Percentiles rank a stretch among this genome's conserved stretches.
Conservation (phyloP, 2,329 filamentous ascomycete species). For the Cladophialophora bantiana region DNA sequence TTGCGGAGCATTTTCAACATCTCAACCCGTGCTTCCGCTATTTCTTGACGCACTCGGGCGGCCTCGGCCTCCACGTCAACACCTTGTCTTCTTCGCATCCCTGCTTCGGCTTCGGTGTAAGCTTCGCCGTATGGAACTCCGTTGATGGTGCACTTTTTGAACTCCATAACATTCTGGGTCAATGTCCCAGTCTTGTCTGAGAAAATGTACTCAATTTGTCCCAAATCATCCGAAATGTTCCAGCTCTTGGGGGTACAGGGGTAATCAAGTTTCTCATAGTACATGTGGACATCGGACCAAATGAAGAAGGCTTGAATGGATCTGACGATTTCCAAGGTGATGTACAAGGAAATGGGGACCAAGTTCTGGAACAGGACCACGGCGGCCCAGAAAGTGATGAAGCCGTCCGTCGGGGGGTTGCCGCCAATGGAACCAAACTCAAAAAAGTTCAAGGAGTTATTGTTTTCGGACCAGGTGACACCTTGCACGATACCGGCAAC, state of each 20-base stretch:
- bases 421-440: constrained; percentile 84
- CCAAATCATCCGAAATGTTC: constrained; percentile 98
- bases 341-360: constrained; percentile 97
- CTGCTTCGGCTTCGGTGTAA: constrained; percentile 94
- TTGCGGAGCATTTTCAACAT: constrained; percentile 77
- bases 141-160: constrained; percentile 97
- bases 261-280: constrained; percentile 92
- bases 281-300: constrained; percentile 95
- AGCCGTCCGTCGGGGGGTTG: constrained; percentile 77
- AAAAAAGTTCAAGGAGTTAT: constrained; percentile 78
- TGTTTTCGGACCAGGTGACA: constrained; percentile 74
- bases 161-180: constrained; percentile 96
- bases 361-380: constrained; percentile 97
- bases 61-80: constrained; percentile 84
- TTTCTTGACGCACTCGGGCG: constrained; percentile 74
- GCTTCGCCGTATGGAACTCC: constrained; percentile 96
- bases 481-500: constrained; percentile 85
- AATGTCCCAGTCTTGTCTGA: constrained; percentile 92
- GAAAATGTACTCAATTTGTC: constrained; percentile 99
- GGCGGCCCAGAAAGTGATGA: constrained; percentile 96
- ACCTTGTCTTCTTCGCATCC: constrained; percentile 91
- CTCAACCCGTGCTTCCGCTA: constrained; percentile 75
- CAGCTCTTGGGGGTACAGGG: constrained; percentile 97
- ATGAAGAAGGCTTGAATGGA: constrained; percentile 96
- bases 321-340: constrained; percentile 93